These are phyloP conservation scores for Oryza coarctata DNA, from an alignment of 176 grass and related monocot genomes.

Conservation along the genomic window DNA sequence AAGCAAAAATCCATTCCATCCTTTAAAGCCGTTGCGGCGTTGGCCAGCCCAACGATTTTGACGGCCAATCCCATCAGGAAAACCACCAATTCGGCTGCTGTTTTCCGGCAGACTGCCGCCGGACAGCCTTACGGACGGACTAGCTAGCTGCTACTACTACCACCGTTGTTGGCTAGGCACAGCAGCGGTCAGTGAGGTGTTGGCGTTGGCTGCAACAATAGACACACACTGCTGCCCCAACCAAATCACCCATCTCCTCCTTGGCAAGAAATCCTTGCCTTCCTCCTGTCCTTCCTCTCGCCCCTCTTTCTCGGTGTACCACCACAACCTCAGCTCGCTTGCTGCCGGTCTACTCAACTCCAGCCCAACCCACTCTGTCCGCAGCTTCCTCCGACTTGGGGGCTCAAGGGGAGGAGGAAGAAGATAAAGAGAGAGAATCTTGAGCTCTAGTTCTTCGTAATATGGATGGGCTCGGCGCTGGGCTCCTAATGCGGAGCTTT, in stretches of 20 bases:
- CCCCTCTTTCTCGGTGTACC: too few relatives aligned
- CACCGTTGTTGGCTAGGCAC: too few relatives aligned
- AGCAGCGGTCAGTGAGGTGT: too few relatives aligned
- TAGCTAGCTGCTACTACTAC: too few relatives aligned
- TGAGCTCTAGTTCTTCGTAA: background rate
- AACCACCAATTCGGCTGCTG: background rate
- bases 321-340: too few relatives aligned
- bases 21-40: background rate
- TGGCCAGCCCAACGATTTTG: background rate
- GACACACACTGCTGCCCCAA: background rate
- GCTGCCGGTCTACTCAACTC: background rate
- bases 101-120: background rate
- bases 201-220: background rate
- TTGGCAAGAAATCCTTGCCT: too few relatives aligned
- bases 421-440: background rate
- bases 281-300: background rate
- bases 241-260: background rate
- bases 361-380: too few relatives aligned
- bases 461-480: conserved; percentile 11
- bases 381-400: background rate
- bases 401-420: background rate
- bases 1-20: too few relatives aligned
- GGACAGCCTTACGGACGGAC: background rate
- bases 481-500: conserved; percentile 5
- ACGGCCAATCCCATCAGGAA: background rate